Evolutionary conservation across 495 filamentous ascomycete species (phyloP).

Genomic region (Penicillium waksmanii): DNA sequence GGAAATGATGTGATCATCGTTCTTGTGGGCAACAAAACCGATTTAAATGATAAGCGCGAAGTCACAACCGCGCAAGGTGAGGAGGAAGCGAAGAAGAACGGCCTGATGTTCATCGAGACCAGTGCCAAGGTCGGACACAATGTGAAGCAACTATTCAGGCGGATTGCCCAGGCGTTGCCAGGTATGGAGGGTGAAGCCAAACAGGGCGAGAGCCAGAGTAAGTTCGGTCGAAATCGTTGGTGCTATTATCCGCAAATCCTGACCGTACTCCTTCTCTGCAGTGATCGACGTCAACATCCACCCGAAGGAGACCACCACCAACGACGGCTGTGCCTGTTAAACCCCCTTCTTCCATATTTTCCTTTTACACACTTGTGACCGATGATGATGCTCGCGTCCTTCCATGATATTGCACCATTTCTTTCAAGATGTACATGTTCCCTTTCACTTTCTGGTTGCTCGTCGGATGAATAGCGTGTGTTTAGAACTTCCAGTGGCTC

Average conservation of each 20-base stretch:
- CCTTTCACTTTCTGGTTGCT: conserved; percentile 24
- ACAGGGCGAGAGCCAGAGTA: conserved; percentile 66
- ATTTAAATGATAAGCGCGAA: conserved; percentile 95
- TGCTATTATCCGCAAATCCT: conserved; percentile 12
- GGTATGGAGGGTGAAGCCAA: conserved; percentile 92
- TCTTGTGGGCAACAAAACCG: conserved; percentile 97
- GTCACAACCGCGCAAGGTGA: conserved; percentile 94
- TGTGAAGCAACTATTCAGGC: conserved; percentile 93
- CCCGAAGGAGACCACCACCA: conserved; percentile 65
- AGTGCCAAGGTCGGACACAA: conserved; percentile 98
- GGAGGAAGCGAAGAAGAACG: conserved; percentile 97
- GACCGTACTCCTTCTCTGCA: conserved; percentile 35
- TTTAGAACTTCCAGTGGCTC: conserved; percentile 30
- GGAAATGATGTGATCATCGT: conserved; percentile 99
- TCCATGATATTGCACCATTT: conserved; percentile 45
- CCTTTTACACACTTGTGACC: conserved; percentile 27
- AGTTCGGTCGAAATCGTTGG: conserved; percentile 23
- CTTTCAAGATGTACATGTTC: conserved; percentile 50
- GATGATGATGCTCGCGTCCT: conserved; percentile 41
- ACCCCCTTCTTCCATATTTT: conserved; percentile 9
- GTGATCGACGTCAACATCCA: conserved; percentile 97
- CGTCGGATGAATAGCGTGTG: conserved; percentile 34
- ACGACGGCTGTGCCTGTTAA: conserved; percentile 85
- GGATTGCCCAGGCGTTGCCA: conserved; percentile 95
- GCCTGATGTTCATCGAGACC: conserved; percentile 97